These are phyloP conservation scores for Claviceps quebecensis DNA, from an alignment of 2,329 filamentous ascomycete genomes.

Conservation along the genomic window DNA sequence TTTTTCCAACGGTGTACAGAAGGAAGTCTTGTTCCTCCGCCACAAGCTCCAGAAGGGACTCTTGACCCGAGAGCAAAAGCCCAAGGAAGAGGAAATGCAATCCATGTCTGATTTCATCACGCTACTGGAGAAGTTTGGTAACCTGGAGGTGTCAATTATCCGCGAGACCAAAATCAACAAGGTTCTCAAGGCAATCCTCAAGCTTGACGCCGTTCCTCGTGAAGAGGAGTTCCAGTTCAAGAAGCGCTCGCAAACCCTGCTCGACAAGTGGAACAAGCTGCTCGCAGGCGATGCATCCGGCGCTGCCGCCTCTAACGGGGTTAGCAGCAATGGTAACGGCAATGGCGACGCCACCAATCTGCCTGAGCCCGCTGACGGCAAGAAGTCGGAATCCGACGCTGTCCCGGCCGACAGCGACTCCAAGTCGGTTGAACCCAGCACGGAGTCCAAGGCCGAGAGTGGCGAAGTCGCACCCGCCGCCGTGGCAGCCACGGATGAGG, in stretches of 20 bases:
- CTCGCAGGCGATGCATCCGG: slow-evolving; percentile 44
- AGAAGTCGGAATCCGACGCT: slow-evolving; percentile 22
- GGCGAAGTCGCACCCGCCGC: slow-evolving; percentile 6
- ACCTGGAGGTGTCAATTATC: slow-evolving; percentile 82
- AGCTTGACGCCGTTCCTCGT: slow-evolving; percentile 69
- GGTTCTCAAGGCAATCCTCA: slow-evolving; percentile 87
- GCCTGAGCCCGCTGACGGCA: slow-evolving; percentile 3
- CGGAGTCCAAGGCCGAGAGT: slow-evolving; percentile 7
- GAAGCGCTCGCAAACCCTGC: slow-evolving; percentile 59
- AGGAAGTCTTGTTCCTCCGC: slow-evolving; percentile 78
- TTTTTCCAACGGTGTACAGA: slow-evolving; percentile 24
- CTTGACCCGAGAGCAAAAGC: slow-evolving; percentile 66
- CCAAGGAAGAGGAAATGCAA: slow-evolving; percentile 76
- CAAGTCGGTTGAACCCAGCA: slow-evolving; percentile 4
- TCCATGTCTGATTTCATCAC: slow-evolving; percentile 62
- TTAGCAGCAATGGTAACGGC: slow-evolving; percentile 28
- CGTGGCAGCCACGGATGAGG: slow-evolving; percentile 18
- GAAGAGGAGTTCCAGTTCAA: slow-evolving; percentile 89
- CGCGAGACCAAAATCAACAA: slow-evolving; percentile 95
- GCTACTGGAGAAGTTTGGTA: slow-evolving; percentile 65
- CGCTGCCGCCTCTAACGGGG: slow-evolving; percentile 25
- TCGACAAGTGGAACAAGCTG: slow-evolving; percentile 82
- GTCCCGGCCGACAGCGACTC: slow-evolving; percentile 19
- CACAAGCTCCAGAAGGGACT: slow-evolving; percentile 94
- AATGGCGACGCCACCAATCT: not conserved